Evolutionary conservation across 2,329 filamentous ascomycete genomes (phyloP).

Genomic region (Dothideomycetes sp.): DNA sequence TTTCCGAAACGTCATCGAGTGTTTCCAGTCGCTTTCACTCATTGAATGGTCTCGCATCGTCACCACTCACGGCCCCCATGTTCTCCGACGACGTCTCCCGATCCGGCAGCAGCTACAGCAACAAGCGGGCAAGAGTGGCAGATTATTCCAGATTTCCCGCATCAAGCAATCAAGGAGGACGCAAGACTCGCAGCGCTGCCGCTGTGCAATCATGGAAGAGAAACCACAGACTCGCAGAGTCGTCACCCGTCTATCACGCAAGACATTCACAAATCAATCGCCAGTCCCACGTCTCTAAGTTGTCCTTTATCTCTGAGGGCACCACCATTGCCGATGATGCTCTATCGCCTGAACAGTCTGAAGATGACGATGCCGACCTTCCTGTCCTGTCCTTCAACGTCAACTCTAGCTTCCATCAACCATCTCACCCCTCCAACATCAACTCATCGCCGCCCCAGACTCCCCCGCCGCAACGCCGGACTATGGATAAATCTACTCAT

Average conservation of each 20-base stretch:
- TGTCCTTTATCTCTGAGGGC: constrained; percentile 68
- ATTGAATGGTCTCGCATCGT: constrained; percentile 62
- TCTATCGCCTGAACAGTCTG: constrained; percentile 49
- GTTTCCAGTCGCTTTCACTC: constrained; percentile 67
- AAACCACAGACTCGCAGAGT: constrained; percentile 66
- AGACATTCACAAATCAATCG: constrained; percentile 66
- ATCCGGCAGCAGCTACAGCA: constrained; percentile 47
- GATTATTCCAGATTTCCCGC: constrained; percentile 11
- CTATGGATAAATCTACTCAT: constrained; percentile 28
- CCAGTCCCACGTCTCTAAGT: constrained; percentile 47
- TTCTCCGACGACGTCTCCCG: constrained; percentile 75
- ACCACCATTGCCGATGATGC: constrained; percentile 55
- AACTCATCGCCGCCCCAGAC: constrained; percentile 78
- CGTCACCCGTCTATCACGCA: constrained; percentile 72
- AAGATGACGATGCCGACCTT: constrained; percentile 76
- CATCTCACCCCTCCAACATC: constrained; percentile 28
- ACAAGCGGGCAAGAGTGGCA: constrained; percentile 17
- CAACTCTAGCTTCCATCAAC: constrained; percentile 28
- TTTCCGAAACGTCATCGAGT: constrained; percentile 80
- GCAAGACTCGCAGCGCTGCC: constrained; percentile 17
- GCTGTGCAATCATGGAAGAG: constrained; percentile 60
- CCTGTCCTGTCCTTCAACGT: constrained; percentile 63
- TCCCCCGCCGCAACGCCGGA: constrained; percentile 45
- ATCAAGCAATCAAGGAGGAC: constrained; percentile 20
- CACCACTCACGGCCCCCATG: constrained; percentile 69